Evolutionary conservation across 2,329 filamentous ascomycete species (phyloP).

Genomic region (Fusarium dimerum): DNA sequence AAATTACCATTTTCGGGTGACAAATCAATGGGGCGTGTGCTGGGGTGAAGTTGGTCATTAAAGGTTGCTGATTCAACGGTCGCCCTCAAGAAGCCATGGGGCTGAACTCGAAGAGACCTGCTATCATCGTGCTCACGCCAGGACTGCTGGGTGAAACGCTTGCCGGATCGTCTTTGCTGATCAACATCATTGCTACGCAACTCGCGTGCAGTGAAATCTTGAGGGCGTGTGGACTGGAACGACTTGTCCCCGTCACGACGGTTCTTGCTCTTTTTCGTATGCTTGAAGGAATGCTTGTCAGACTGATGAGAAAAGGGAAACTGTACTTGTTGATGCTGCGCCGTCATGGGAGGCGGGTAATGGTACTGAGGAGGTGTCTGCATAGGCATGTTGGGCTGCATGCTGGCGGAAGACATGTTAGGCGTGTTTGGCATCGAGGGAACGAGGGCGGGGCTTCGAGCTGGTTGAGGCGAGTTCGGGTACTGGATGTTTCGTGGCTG

Average conservation of each 20-base stretch:
- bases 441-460: conserved; percentile 65
- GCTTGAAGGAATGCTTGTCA: conserved; percentile 41
- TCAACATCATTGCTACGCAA: conserved; percentile 35
- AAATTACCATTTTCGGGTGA: conserved; percentile 70
- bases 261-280: conserved; percentile 45
- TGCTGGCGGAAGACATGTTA: conserved; percentile 63
- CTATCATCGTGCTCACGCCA: conserved; percentile 30
- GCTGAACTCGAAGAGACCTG: conserved; percentile 19
- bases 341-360: conserved; percentile 58
- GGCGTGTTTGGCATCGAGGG: conserved; percentile 69
- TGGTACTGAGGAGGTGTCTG: conserved; percentile 63
- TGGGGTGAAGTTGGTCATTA: conserved; percentile 7
- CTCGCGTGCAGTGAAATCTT: conserved; percentile 39
- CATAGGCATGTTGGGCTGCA: conserved; percentile 61
- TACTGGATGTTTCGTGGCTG: conserved; percentile 49
- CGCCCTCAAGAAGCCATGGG: conserved; percentile 18
- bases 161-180: conserved; percentile 46
- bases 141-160: conserved; percentile 42
- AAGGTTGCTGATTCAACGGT: conserved; percentile 9
- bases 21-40: conserved; percentile 52
- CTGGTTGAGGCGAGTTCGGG: conserved; percentile 65
- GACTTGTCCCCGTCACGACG: conserved; percentile 49
- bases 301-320: conserved; percentile 41
- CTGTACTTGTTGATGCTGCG: conserved; percentile 63
- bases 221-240: conserved; percentile 40